Evolutionary conservation across 176 grass and related monocot genomes (phyloP), one percentile per base, ranked within the genome.

Genomic region (Neostapfia colusana): DNA sequence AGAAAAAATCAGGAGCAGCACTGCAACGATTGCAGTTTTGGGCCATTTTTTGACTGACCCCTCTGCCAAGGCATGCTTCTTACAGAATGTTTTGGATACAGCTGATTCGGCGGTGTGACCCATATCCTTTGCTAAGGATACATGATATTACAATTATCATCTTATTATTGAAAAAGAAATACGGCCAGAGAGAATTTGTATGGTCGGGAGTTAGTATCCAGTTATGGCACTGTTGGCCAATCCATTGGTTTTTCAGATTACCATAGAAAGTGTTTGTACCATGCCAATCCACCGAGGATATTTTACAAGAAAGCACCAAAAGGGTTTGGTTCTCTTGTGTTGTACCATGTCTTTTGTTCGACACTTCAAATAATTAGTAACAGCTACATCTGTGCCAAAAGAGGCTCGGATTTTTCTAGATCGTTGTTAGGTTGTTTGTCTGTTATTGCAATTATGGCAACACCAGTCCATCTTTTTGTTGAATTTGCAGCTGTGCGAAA

Each of bases 1-100:
- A 81, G 92, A 99, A 83, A 99, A 99, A 83, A 87, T 90, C 63
- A 85, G 87, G 54, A 99, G 96, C 38, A 99, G 84, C 84, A 99
- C 92, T 0, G 96, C 92, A 23, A 99, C 92, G 23, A 83, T 95
- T 73, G 89, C 96, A 62, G 82, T 99, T 67, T 78, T 99, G 78
- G 96, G 96, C 7, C 83, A 90, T 26, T 95, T 99, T 81, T 81
- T 76, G 51, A 92, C 80, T 0, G 81, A 99, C 71, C 67, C 54
- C 23, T 85, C 66, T 54, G 83, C 85, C 25, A 95, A 89, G 85
- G 73, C 73, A 69, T 64, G 36, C 20, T 95, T 99, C 77, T 43
- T 99, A 24, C 82, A 90, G 81, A 89, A 54, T 25, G 40, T 92
- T 68, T 70, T 89, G 57, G 69, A 81, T 15, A 81, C 79, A 53